A percentile compares a stretch with the other conserved stretches of the same genome.
Conservation (phyloP, 495 filamentous ascomycete species). For the Xylaria venustula region DNA sequence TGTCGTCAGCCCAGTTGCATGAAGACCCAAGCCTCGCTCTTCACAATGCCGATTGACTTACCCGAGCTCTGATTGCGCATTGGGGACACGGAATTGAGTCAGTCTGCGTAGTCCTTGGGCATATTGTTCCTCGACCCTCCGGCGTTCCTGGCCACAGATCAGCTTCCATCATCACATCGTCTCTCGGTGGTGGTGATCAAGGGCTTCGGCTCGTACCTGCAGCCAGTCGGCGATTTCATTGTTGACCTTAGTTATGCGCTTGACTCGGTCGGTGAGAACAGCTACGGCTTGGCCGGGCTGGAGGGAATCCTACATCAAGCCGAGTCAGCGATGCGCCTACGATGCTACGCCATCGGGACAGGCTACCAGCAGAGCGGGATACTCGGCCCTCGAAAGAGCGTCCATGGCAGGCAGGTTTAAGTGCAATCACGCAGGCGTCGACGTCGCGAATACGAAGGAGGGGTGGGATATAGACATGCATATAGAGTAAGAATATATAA, state of each 20-base stretch:
- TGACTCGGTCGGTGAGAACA: conserved; percentile 83
- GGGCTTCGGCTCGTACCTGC: conserved; percentile 60
- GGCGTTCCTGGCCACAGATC: conserved; percentile 70
- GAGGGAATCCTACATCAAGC: conserved; percentile 65
- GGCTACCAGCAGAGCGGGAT: conserved; percentile 92
- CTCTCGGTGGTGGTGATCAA: neutral
- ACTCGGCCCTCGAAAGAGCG: conserved; percentile 87
- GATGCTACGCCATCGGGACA: conserved; percentile 1
- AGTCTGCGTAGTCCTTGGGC: conserved; percentile 81
- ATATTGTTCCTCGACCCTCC: conserved; percentile 89
- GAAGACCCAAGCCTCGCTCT: too few species aligned
- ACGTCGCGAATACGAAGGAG: conserved; percentile 20
- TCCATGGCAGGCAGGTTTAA: conserved; percentile 55
- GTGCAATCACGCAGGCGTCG: conserved; percentile 20
- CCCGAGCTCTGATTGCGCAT: conserved; percentile 78
- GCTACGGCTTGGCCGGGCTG: conserved; percentile 82
- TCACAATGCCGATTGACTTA: conserved; percentile 44
- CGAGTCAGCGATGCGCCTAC: conserved; percentile 10
- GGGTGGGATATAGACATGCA: conserved; percentile 31
- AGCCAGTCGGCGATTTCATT: conserved; percentile 94
- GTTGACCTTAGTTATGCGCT: conserved; percentile 83
- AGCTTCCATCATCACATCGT: conserved; percentile 17
- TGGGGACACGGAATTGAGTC: conserved; percentile 66
- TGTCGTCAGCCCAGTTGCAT: conserved; percentile 3
- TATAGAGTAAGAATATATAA: conserved; percentile 32